Percentiles rank a stretch among this genome's conserved stretches.
Conservation (phyloP, 805 yeast species). For the Kodamaea kakaduensis region DNA sequence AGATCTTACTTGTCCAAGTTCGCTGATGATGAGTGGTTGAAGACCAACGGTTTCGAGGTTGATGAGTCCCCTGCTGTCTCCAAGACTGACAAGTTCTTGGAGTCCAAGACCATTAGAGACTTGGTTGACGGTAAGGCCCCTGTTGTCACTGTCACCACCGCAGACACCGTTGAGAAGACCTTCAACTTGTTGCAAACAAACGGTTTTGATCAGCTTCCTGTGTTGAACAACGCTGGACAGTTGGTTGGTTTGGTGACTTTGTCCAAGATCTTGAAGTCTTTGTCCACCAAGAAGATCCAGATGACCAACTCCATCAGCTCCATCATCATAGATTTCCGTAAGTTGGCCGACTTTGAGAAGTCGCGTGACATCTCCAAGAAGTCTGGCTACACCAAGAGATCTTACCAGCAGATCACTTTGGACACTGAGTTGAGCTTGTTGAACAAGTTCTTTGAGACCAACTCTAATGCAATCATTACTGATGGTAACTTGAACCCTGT, state of each 20-base stretch:
- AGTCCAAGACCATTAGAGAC: slow-evolving; percentile 52
- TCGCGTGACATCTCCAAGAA: slow-evolving; percentile 57
- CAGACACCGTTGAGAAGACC: slow-evolving; percentile 59
- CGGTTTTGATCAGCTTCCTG: slow-evolving; percentile 85
- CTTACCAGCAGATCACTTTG: slow-evolving; percentile 62
- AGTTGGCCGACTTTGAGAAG: slow-evolving; percentile 61
- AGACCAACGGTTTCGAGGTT: slow-evolving; percentile 63
- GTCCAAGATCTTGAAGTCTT: slow-evolving; percentile 62
- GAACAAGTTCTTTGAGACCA: slow-evolving; percentile 77
- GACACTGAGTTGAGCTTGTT: slow-evolving; percentile 63
- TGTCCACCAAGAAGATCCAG: slow-evolving; percentile 58
- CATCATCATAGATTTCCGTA: slow-evolving; percentile 71
- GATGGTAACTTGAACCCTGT: slow-evolving; percentile 66
- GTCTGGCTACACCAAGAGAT: slow-evolving; percentile 56
- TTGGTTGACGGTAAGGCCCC: slow-evolving; percentile 65
- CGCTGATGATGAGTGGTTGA: slow-evolving; percentile 90
- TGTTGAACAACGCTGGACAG: slow-evolving; percentile 54
- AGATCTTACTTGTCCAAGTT: slow-evolving; percentile 84
- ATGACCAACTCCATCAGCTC: slow-evolving; percentile 52
- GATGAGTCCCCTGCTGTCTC: slow-evolving; percentile 36
- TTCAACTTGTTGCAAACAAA: slow-evolving; percentile 66
- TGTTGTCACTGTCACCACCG: slow-evolving; percentile 65
- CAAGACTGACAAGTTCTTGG: slow-evolving; percentile 41
- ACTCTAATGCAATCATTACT: slow-evolving; percentile 80
- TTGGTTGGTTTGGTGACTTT: slow-evolving; percentile 74